Percentiles rank a stretch among this genome's conserved stretches.
Conservation (phyloP, 2,329 filamentous ascomycete genomes). For the Penicillium nordicum region DNA sequence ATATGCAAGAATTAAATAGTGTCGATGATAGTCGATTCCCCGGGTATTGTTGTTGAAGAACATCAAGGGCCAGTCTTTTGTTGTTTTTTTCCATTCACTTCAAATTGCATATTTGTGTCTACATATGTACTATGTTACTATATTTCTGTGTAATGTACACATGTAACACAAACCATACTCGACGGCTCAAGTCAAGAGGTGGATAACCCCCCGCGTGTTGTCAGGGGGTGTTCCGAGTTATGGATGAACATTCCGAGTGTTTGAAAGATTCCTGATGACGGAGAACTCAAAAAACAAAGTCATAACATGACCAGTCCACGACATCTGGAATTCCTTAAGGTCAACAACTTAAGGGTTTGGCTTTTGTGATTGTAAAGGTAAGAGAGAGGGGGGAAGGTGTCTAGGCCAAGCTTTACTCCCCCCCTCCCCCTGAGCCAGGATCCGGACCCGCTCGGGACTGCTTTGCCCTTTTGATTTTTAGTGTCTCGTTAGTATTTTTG, state of each 20-base stretch:
- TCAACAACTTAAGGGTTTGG: background rate
- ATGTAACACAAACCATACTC: background rate
- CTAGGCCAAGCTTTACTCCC: constrained; percentile 16
- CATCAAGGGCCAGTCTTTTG: too few species aligned
- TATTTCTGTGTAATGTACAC: background rate
- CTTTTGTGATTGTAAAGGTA: background rate
- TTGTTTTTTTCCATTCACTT: background rate
- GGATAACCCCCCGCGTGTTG: background rate
- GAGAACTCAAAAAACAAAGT: background rate
- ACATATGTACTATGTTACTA: too few species aligned
- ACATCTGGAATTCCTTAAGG: background rate
- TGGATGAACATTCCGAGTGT: constrained; percentile 21
- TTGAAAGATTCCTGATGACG: constrained; percentile 20
- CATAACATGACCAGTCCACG: background rate
- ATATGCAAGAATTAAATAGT: background rate
- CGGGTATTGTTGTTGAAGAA: background rate
- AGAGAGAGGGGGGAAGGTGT: background rate
- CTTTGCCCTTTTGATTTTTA: background rate
- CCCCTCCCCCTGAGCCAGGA: constrained; percentile 4
- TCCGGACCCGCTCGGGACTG: constrained; percentile 3
- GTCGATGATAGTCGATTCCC: background rate
- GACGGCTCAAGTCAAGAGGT: background rate
- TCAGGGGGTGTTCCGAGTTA: constrained; percentile 11
- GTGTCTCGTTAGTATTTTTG: background rate
- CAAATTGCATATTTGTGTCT: background rate